Evolutionary conservation across 2,329 filamentous ascomycete genomes (phyloP).

Genomic region (Claviceps sp.): DNA sequence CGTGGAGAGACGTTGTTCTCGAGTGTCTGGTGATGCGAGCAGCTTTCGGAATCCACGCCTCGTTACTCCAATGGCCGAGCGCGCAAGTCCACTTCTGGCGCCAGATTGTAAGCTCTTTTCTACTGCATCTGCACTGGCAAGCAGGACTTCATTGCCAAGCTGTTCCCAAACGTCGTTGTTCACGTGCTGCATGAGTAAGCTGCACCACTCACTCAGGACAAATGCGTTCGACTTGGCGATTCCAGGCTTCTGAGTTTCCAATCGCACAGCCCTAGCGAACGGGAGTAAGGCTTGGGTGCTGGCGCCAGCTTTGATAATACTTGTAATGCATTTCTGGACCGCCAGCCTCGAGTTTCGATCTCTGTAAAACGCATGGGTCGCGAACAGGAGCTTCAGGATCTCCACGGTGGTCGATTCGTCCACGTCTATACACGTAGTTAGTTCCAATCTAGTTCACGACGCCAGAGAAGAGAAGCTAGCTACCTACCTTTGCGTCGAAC

Average conservation of each 20-base stretch:
- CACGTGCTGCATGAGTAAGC: conserved; percentile 60
- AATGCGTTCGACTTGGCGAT: conserved; percentile 74
- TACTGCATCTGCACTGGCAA: conserved; percentile 57
- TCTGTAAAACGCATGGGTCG: conserved; percentile 74
- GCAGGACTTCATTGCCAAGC: conserved; percentile 51
- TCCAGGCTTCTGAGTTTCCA: conserved; percentile 61
- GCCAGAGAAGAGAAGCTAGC: background rate
- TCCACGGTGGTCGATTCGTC: conserved; percentile 34
- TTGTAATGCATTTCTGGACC: conserved; percentile 65
- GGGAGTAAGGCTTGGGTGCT: conserved; percentile 44
- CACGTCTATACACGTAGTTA: conserved; percentile 21
- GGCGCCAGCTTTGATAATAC: conserved; percentile 45
- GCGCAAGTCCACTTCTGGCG: conserved; percentile 49
- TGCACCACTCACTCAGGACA: conserved; percentile 83
- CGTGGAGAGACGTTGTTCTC: conserved; percentile 46
- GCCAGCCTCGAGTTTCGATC: conserved; percentile 75
- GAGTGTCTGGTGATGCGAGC: conserved; percentile 43
- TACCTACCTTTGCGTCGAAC: conserved; percentile 19
- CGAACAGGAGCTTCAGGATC: conserved; percentile 64
- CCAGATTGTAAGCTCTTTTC: conserved; percentile 62
- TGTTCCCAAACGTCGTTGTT: conserved; percentile 48
- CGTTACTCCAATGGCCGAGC: conserved; percentile 64
- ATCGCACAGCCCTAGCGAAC: conserved; percentile 53
- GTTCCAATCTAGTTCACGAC: conserved; percentile 11
- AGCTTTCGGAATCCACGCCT: conserved; percentile 67